phyloP scores from a whole-genome alignment of 441 rosid species.

The Eruca vesicaria region DNA sequence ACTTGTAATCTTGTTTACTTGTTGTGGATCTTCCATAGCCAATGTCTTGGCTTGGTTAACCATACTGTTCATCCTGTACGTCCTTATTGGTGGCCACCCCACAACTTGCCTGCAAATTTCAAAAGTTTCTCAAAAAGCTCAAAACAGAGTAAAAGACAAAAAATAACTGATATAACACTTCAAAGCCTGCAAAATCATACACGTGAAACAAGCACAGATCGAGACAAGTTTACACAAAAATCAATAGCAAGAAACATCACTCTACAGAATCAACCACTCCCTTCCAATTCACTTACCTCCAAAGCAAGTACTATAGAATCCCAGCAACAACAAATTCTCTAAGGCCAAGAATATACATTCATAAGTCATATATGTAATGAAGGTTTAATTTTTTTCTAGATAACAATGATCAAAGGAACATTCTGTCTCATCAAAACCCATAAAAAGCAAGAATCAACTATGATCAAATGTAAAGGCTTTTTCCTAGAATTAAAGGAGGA shows the following conservation, averaged over 20 bases:
- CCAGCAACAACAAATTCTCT: no score
- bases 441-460: no score
- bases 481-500: not conserved
- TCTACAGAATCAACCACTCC: slow-evolving; percentile 4
- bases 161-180: not conserved
- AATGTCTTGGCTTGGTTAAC: slow-evolving; percentile 58
- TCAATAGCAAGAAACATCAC: slow-evolving; percentile 1
- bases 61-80: slow-evolving; percentile 78
- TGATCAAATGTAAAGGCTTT: slow-evolving; percentile 13
- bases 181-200: not conserved
- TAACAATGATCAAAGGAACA: slow-evolving; percentile 8
- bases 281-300: not conserved
- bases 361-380: slow-evolving; percentile 1
- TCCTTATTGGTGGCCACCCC: slow-evolving; percentile 97
- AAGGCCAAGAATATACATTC: slow-evolving; percentile 8
- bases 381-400: not conserved
- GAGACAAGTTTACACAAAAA: not conserved
- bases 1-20: slow-evolving; percentile 40
- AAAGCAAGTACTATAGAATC: not conserved
- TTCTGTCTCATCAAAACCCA: slow-evolving; percentile 9
- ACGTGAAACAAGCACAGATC: not conserved
- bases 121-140: not conserved
- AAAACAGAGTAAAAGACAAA: not conserved
- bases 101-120: slow-evolving; percentile 61
- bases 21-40: slow-evolving; percentile 46